phyloP scores from a whole-genome alignment of 148 eudicot species.

The Persicaria maculosa region DNA sequence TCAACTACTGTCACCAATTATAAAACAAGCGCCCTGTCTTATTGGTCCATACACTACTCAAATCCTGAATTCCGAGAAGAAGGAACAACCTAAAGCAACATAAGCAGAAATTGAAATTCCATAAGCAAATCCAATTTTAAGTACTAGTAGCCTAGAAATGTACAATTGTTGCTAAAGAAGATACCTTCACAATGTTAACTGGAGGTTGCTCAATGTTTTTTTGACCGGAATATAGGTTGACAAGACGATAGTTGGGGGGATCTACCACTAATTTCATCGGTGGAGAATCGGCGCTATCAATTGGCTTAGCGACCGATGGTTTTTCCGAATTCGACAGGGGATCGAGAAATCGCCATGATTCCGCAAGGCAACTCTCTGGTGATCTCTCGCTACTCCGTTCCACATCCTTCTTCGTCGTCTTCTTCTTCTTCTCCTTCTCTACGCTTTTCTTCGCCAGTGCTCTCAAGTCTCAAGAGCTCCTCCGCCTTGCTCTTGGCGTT shows the following conservation, averaged over 20 bases:
- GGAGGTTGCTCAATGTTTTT: constrained; percentile 73
- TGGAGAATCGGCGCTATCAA: constrained; percentile 35
- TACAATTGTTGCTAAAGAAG: neutral
- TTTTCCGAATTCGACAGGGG: constrained; percentile 18
- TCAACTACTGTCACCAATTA: too few species aligned
- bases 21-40: too few species aligned
- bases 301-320: constrained; percentile 19
- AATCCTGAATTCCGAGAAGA: constrained; percentile 32
- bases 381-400: constrained; percentile 17
- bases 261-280: constrained; percentile 57
- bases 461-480: constrained; percentile 71
- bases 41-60: too few species aligned
- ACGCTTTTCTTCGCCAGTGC: constrained; percentile 21
- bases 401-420: constrained; percentile 8
- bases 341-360: constrained; percentile 63
- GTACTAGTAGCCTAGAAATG: neutral
- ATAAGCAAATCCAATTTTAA: constrained; percentile 7
- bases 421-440: neutral
- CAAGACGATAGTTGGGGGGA: constrained; percentile 17
- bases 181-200: constrained; percentile 66
- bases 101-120: neutral
- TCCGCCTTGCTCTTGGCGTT: constrained; percentile 48
- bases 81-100: constrained; percentile 42
- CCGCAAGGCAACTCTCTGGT: constrained; percentile 70
- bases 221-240: constrained; percentile 56